Base-by-base conservation (phyloP, 495 filamentous ascomycete genomes). In the Lophiostoma macrostomum region DNA sequence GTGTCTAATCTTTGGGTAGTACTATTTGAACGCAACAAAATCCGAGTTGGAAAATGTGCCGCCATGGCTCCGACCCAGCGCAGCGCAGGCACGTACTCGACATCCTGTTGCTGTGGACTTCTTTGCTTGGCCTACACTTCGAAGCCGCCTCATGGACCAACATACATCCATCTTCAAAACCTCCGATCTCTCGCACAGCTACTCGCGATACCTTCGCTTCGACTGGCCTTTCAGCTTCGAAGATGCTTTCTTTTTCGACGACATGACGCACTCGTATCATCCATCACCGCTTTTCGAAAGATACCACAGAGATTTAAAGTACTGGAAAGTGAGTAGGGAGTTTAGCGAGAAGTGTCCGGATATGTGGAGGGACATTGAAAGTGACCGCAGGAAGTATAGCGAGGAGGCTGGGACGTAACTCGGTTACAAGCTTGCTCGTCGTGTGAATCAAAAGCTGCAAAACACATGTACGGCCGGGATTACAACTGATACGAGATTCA, bases 161-260 rank as follows among this genome's bases (percentile, higher is more conserved):
- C 54, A 58, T 32, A 8, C 27, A 1, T 31, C 44, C 4, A 39
- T 58, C 18, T 58, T 58, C 46, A 37, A 45, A 10, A 51, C 34
- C 11, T 14, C 30, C 19, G 54, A 58, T 25, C 37, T 58, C 5
- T 51, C 54, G 18, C 38, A 29, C 11, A 45, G 39, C 54, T 58
- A 58, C 54, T 51, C 46, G 20, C 54, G 46, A 28, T 58, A 58
- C 39, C 46, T 58, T 5, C 29, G 35, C 4, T 58, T 58, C 32
- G 54, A 58, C 32, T 58, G 54, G 54, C 54, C 54, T n/a, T 58
- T 58, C 18, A 51, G 37, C 23, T 58, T 58, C 30, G 54, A 58
- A 38, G 54, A 58, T 28, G 48, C 54, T 2, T 58, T 58, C 31
- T 58, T 58, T 39, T 51, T 45, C 24, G 46, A 58, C 27, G 54